phyloP scores from a whole-genome alignment of 176 grass and related monocot genomes.

The Eleusine coracana region DNA sequence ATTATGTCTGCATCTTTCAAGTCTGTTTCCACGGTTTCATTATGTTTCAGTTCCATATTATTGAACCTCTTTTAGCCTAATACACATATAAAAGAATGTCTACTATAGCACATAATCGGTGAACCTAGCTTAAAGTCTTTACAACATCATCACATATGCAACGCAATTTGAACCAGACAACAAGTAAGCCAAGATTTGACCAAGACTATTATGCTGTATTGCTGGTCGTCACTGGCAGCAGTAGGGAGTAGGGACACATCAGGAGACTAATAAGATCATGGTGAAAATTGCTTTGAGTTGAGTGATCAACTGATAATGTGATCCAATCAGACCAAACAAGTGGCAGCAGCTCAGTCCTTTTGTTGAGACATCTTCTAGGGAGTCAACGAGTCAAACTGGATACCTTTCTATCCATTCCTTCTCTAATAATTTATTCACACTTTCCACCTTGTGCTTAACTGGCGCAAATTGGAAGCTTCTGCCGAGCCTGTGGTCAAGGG shows the following conservation, averaged over 20 bases:
- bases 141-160: not conserved
- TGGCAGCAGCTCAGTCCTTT: conserved; percentile 5
- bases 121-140: not conserved
- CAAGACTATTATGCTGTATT: not conserved
- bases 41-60: not conserved
- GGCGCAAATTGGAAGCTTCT: conserved; percentile 28
- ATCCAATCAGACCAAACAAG: not conserved
- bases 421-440: not conserved
- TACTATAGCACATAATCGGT: not conserved
- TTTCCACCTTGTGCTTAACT: conserved; percentile 8
- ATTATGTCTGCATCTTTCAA: not conserved
- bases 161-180: not conserved
- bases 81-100: not conserved
- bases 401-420: not conserved
- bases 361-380: not conserved
- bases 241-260: conserved; percentile 13
- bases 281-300: not conserved
- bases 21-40: not conserved
- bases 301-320: too few relatives aligned
- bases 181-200: not conserved
- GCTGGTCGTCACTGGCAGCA: not conserved
- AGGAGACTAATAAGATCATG: not conserved
- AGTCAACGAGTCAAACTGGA: not conserved
- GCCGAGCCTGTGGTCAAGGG: not conserved
- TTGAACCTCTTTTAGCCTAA: not conserved